These are phyloP conservation scores for Ceratocystis cubensis DNA, from an alignment of 2,329 filamentous ascomycete genomes.

Conservation along the genomic window DNA sequence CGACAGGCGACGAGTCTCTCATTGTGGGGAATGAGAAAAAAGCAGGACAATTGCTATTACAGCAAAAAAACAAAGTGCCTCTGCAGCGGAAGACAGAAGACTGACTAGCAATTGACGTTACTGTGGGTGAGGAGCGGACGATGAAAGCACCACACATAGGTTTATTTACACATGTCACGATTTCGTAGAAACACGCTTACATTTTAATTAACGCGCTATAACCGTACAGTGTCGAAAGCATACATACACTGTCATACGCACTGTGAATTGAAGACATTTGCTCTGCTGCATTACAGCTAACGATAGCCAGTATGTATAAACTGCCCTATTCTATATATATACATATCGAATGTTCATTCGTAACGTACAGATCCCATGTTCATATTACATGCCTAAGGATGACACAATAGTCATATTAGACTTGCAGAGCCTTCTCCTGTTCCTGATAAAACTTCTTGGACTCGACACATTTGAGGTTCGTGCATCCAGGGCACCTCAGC, in stretches of 20 bases:
- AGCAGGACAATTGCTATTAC: neutral
- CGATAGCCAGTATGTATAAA: too few species aligned
- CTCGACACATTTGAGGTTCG: slow-evolving; percentile 73
- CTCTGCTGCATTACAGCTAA: neutral
- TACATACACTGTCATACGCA: neutral
- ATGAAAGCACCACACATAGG: neutral
- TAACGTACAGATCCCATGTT: neutral
- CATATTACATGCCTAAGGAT: neutral
- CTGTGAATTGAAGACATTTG: neutral
- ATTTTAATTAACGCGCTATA: slow-evolving; percentile 15
- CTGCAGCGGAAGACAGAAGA: too few species aligned
- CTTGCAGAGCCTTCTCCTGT: slow-evolving; percentile 12
- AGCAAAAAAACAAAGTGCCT: too few species aligned
- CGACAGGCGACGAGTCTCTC: slow-evolving; percentile 20
- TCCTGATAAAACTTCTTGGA: slow-evolving; percentile 53
- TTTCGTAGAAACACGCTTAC: slow-evolving; percentile 9
- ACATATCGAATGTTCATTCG: neutral
- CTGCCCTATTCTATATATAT: neutral
- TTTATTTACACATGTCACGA: slow-evolving; percentile 4
- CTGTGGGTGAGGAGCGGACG: neutral
- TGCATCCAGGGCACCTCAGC: slow-evolving; percentile 84
- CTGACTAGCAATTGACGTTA: neutral
- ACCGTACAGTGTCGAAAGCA: neutral
- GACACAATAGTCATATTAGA: neutral
- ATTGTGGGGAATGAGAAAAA: neutral